Base-by-base conservation (phyloP, 805 yeast genomes). In the Groenewaldozyma salmanticensis region DNA sequence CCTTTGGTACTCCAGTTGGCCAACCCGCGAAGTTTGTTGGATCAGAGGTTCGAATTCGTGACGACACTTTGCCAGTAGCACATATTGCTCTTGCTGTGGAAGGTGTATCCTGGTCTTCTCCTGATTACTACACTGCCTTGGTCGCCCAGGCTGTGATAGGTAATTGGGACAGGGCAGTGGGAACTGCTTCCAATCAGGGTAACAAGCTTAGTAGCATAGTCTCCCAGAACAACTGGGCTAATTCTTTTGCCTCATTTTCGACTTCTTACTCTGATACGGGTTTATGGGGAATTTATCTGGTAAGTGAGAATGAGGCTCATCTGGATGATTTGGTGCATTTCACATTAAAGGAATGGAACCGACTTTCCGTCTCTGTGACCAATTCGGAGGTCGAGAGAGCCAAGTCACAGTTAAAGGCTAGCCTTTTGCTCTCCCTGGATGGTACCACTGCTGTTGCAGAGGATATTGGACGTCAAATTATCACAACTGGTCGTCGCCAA, bases 241-340 rank as follows among this genome's bases (percentile, higher is more conserved):
- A 92, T 65, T 83, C 95, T 5, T 92, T 81, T 66, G 82, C 87
- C 95, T 86, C 96, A 4, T 92, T 90, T 65, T 84, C 95, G 22
- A 92, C 99, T 2, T 84, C 95, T 1, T 92, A 92, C 64, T 88
- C 96, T 7, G 99, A 92, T 64, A 83, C 96, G 9, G 99, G 99
- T 5, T 67, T 92, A 40, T 90, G 96, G 96, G 99, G 99, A 27
- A 81, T 90, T 53, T 92, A 92, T 59, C 71, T 92, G 45, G 85
- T 86, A 5, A 77, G 94, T 18, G 96, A 90, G 52, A 79, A 78
- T 55, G 72, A 72, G 48, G 71, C 77, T 22, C 69, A 82, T 49
- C 68, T 84, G 52, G 77, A 74, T 49, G 69, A 74, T 31, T 74
- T 88, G 38, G 73, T 85, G 27, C 77, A 81, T 53, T 86, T 84